Conservation (phyloP, 2,329 filamentous ascomycete genomes). For the Exophiala sideris region DNA sequence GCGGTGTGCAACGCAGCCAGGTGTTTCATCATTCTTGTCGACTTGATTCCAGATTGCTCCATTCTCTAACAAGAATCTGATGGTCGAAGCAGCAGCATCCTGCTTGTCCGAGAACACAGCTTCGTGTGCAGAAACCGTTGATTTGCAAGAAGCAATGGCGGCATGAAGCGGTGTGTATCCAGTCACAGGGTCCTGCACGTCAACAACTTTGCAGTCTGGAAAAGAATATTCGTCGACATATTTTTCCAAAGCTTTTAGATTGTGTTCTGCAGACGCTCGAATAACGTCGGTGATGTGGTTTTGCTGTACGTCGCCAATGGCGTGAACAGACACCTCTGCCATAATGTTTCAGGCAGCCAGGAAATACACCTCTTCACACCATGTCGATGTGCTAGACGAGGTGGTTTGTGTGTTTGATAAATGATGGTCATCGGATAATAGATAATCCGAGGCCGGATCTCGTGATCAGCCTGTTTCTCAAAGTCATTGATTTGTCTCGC, state of each 20-base stretch:
- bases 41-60: constrained; percentile 98
- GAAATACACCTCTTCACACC: neutral
- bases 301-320: neutral
- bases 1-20: constrained; percentile 75
- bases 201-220: constrained; percentile 55
- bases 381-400: too few relatives aligned
- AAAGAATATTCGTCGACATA: constrained; percentile 25
- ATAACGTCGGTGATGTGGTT: constrained; percentile 50
- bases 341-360: neutral
- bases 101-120: constrained; percentile 35
- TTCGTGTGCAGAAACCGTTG: constrained; percentile 9
- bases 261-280: constrained; percentile 63
- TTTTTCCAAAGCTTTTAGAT: constrained; percentile 58
- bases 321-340: neutral
- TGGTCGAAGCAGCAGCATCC: constrained; percentile 48
- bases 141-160: constrained; percentile 72
- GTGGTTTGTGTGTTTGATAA: too few relatives aligned
- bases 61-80: constrained; percentile 75
- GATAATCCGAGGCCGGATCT: neutral
- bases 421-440: neutral
- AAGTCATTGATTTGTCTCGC: too few relatives aligned
- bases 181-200: constrained; percentile 78
- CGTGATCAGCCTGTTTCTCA: too few relatives aligned
- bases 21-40: constrained; percentile 80
- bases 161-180: constrained; percentile 87